Evolutionary conservation across 164 flowering plant species (phyloP), one percentile per base, ranked within the genome.

Genomic region (Dillenia suffruticosa): DNA sequence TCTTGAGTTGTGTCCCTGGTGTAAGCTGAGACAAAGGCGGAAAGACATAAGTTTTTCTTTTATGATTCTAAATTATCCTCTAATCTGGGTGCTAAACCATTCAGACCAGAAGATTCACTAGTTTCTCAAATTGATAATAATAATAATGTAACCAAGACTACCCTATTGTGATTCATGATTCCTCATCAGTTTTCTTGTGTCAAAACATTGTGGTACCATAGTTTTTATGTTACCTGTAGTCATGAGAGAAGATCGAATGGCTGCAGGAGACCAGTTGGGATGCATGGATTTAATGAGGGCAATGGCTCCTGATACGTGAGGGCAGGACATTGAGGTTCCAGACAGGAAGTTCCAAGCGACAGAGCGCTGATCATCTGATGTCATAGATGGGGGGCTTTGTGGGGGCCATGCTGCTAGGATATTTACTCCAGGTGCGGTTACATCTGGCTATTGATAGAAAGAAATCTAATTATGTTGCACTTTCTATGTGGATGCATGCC

Each of bases 291-390:
- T 82, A 72, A 88, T 56, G 13, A 88, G 87, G 9, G 90, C 89
- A 2, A 74, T 82, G 0, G 76, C 76, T 10, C 89, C 95, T 3
- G 95, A 52, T 17, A 88, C 89, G 61, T 88, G 95, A 43, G 95
- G 95, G 70, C 95, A 88, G 0, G 95, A 67, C 89, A 85, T 84
- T 9, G 95, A 88, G 1, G 95, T 88, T 12, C 95, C 95, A 0
- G 91, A 77, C 46, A 48, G 76, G 50, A 88, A 76, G 59, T 78
- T 86, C 95, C 95, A 88, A 5, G 59, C 59, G 49, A 79, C 86
- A 0, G 70, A 66, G 9, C 81, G 81, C 0, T 7, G 3, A 46
- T 83, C 94, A 0, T 22, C 12, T 0, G 75, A 57, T 7, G 58
- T 43, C 57, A 63, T 12, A 6, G 84, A 64, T 11, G 89, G 89